A percentile compares a stretch with the other conserved stretches of the same genome.
Conservation (phyloP, 2,329 filamentous ascomycete species). For the Beauveria australis region DNA sequence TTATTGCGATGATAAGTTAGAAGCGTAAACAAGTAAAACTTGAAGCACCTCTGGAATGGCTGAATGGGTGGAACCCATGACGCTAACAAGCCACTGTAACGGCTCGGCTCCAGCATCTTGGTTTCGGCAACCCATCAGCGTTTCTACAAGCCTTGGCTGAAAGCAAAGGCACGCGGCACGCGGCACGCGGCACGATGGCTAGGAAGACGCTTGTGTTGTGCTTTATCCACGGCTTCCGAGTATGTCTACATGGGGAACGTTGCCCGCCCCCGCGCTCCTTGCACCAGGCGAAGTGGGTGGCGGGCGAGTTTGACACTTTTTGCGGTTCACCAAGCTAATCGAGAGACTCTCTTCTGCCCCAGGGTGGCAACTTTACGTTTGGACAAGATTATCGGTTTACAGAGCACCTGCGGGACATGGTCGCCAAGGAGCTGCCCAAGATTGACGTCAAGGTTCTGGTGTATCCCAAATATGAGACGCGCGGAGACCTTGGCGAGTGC, state of each 20-base stretch:
- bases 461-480: constrained; percentile 79
- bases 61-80: constrained; percentile 6
- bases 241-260: constrained; percentile 19
- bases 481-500: constrained; percentile 64
- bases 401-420: constrained; percentile 57
- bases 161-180: background rate
- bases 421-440: constrained; percentile 59
- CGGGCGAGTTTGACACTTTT: background rate
- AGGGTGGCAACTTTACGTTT: constrained; percentile 75
- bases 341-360: constrained; percentile 4
- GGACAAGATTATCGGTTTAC: constrained; percentile 58
- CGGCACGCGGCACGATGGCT: constrained; percentile 30
- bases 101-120: background rate
- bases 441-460: constrained; percentile 58
- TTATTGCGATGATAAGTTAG: background rate
- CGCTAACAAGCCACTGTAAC: background rate
- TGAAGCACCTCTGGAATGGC: background rate
- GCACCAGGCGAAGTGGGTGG: too few species aligned
- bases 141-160: background rate
- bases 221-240: constrained; percentile 87
- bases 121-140: background rate
- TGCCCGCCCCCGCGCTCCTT: background rate
- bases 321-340: background rate
- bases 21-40: too few species aligned
- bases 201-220: constrained; percentile 74